phyloP scores from a whole-genome alignment of 2,329 filamentous ascomycete species.

The Gnomoniopsis sp. region DNA sequence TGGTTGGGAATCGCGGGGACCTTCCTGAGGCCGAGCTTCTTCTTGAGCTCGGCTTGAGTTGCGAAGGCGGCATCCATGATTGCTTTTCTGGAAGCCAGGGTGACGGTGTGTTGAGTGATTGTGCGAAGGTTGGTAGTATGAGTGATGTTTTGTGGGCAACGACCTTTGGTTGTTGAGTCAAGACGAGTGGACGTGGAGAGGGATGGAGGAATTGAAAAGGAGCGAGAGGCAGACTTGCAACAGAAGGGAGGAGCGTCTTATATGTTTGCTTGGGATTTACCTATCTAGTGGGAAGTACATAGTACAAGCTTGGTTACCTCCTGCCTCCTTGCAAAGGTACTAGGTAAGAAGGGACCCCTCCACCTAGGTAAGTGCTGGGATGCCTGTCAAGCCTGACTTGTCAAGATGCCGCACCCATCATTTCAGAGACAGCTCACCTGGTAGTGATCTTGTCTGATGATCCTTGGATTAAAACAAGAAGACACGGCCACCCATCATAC shows the following conservation, averaged over 20 bases:
- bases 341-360: neutral
- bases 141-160: neutral
- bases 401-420: neutral
- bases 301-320: neutral
- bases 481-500: neutral
- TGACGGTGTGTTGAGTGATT: neutral
- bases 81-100: conserved; percentile 11
- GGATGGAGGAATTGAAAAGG: neutral
- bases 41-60: conserved; percentile 32
- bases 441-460: neutral
- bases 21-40: conserved; percentile 37
- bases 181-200: neutral
- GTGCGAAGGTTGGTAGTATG: neutral
- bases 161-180: neutral
- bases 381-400: neutral
- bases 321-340: neutral
- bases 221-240: neutral
- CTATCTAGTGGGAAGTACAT: neutral
- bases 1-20: conserved; percentile 53
- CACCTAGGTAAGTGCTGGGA: neutral
- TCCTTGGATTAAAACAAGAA: neutral
- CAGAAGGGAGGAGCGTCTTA: conserved; percentile 6
- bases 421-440: neutral
- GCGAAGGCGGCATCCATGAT: conserved; percentile 34
- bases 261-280: conserved; percentile 4